Percentiles rank a stretch among this genome's conserved stretches.
Conservation (phyloP, 2,329 filamentous ascomycete genomes). For the Diaporthe sp. region DNA sequence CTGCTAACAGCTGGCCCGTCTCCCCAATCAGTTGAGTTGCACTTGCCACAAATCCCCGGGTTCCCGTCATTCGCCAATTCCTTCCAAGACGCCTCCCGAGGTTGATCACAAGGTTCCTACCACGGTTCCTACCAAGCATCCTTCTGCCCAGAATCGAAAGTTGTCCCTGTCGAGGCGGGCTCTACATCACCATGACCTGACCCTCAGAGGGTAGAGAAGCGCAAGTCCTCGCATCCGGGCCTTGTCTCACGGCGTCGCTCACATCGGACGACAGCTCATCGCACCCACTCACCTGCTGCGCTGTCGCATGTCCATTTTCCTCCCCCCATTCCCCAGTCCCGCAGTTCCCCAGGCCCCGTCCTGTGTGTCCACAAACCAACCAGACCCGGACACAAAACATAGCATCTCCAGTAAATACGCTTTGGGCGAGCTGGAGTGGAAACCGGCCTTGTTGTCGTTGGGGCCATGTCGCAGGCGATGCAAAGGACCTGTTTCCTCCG, state of each 20-base stretch:
- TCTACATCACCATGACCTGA: not conserved
- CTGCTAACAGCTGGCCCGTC: constrained; percentile 33
- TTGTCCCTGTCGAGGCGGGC: not conserved
- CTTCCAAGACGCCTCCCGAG: not conserved
- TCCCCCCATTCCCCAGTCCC: not conserved
- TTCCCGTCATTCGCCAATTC: constrained; percentile 39
- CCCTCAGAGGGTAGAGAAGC: not conserved
- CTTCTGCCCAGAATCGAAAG: constrained; percentile 10
- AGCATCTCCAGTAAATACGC: not conserved
- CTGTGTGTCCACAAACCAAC: constrained; percentile 6
- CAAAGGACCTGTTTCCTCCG: constrained; percentile 33
- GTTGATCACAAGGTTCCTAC: not conserved
- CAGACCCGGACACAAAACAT: constrained; percentile 24
- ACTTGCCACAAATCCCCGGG: constrained; percentile 15
- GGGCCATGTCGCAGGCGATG: constrained; percentile 3
- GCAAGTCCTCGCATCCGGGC: not conserved
- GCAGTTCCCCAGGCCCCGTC: constrained; percentile 9
- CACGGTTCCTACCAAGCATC: not conserved
- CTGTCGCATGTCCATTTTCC: constrained; percentile 12
- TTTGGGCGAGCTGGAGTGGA: constrained; percentile 6
- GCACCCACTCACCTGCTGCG: constrained; percentile 24
- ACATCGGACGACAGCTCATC: constrained; percentile 25
- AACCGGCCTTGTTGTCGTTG: not conserved
- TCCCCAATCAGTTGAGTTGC: constrained; percentile 1
- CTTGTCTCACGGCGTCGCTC: not conserved